These are phyloP conservation scores for Dissophora ornata DNA, from an alignment of 192 early-diverging fungal species.

Conservation along the genomic window DNA sequence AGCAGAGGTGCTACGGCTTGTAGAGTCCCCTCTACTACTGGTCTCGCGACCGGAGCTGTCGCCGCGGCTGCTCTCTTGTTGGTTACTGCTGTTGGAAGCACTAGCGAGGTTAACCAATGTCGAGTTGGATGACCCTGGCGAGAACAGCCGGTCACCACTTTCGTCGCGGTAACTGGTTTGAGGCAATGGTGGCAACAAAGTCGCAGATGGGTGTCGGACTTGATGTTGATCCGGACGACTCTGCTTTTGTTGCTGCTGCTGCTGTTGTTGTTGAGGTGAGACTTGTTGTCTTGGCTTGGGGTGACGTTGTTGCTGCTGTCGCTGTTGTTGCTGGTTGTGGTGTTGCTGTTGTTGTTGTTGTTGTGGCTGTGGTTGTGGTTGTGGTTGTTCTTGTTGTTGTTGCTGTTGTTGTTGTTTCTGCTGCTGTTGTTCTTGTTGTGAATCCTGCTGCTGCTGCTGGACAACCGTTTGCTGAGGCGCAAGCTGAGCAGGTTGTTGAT, in stretches of 20 bases:
- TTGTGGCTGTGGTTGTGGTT: neutral
- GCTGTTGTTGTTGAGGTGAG: neutral
- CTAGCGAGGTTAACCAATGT: slow-evolving; percentile 25
- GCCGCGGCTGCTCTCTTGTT: slow-evolving; percentile 18
- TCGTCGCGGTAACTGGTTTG: slow-evolving; percentile 12
- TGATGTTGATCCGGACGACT: slow-evolving; percentile 6
- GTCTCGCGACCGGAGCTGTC: slow-evolving; percentile 25
- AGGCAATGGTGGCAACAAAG: slow-evolving; percentile 19
- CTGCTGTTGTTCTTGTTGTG: slow-evolving; percentile 4
- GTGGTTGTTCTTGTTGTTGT: neutral
- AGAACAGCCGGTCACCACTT: slow-evolving; percentile 16
- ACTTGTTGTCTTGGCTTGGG: neutral
- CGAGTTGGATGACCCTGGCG: slow-evolving; percentile 32
- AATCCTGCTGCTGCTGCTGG: neutral
- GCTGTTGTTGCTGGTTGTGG: slow-evolving; percentile 3
- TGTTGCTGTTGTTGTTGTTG: slow-evolving; percentile 8
- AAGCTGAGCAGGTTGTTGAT: too few species aligned
- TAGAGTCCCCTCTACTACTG: slow-evolving; percentile 9
- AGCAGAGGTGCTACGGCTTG: slow-evolving; percentile 4
- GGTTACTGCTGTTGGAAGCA: slow-evolving; percentile 20
- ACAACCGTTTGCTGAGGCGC: too few species aligned
- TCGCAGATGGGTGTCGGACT: slow-evolving; percentile 11
- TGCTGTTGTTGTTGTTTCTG: slow-evolving; percentile 17
- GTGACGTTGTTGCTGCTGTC: slow-evolving; percentile 8
- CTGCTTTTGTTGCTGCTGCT: neutral